Evolutionary conservation across 2,329 filamentous ascomycete genomes (phyloP), one percentile per base, ranked within the genome.

Genomic region (Calonectria naviculata): DNA sequence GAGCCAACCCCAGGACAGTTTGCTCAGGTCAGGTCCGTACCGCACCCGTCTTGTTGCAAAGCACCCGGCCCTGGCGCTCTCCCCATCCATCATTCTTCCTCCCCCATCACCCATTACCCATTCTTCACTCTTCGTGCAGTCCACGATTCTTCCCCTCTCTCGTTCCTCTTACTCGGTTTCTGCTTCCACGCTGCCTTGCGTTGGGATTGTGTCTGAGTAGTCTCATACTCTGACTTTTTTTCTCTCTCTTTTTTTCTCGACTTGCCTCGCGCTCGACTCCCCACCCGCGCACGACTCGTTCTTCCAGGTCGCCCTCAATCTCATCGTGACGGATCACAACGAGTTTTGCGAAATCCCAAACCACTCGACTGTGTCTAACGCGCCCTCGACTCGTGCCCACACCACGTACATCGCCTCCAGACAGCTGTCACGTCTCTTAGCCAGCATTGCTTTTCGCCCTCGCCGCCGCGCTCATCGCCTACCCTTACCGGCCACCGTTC

Each of bases 41-140:
- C 78, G 69, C 77, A 77, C 77, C 76, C 75, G 74, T 79, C 76
- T 76, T 74, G 74, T 67, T 69, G 79, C 75, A 79, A 76, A 77
- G 76, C 78, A 77, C 78, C 80, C 78, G 73, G 74, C 73, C 78
- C 79, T 78, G 80, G 83, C 81, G 81, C 81, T 82, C 81, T 83
- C 80, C 81, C 80, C 79, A 77, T 81, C 78, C 72, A 62, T 74
- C 71, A 68, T 76, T 81, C 80, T 78, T 78, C 79, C 78, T 78
- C 80, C 74, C 73, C 75, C 73, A 77, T 78, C 76, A 75, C 78
- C 81, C 77, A 80, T 78, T 74, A 71, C 73, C 75, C 79, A 77
- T 78, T 81, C 79, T 77, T 79, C 79, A 75, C 77, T 81, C 79
- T 76, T 79, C 78, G 77, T 78, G 74, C 79, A 74, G 73, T 80